Evolutionary conservation across 805 yeast species (phyloP), one percentile per base, ranked within the genome.

Genomic region (Metschnikowia matae): DNA sequence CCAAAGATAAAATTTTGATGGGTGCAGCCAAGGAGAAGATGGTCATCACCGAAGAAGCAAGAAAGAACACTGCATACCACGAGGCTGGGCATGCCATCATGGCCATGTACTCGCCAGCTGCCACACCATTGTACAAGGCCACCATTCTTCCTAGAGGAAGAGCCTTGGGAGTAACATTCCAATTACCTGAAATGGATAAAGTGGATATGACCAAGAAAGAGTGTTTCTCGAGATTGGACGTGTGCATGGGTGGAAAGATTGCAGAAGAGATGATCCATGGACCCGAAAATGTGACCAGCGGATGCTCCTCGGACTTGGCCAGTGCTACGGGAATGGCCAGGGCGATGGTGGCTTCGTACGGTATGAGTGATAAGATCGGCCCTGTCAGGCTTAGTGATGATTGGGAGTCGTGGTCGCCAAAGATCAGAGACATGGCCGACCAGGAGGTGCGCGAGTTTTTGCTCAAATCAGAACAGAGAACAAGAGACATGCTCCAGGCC

Each of bases 81-180:
- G 99, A 94, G 73, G 99, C 99, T 17, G 99, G 99, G 3, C 99
- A 94, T 71, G 99, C 99, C 4, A 89, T 94, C 51, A 90, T 92
- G 87, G 98, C 99, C 10, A 79, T 94, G 82, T 94, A 79, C 68
- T 89, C 97, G 4, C 84, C 85, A 14, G 97, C 96, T 17, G 97
- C 99, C 3, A 90, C 96, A 2, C 91, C 97, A 1, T 77, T 94
- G 56, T 94, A 94, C 73, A 94, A 94, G 70, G 98, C 98, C 3
- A 94, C 99, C 0, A 91, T 94, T 55, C 77, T 94, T 55, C 99
- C 99, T 41, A 81, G 99, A 64, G 99, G 99, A 40, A 77, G 96
- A 58, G 99, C 99, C 0, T 75, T 94, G 47, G 99, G 99, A 66
- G 82, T 94, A 43, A 95, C 99, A 1, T 94, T 91, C 81, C 98